These are phyloP conservation scores for Hirschfeldia incana DNA, from an alignment of 345 rosid species.

Conservation along the genomic window DNA sequence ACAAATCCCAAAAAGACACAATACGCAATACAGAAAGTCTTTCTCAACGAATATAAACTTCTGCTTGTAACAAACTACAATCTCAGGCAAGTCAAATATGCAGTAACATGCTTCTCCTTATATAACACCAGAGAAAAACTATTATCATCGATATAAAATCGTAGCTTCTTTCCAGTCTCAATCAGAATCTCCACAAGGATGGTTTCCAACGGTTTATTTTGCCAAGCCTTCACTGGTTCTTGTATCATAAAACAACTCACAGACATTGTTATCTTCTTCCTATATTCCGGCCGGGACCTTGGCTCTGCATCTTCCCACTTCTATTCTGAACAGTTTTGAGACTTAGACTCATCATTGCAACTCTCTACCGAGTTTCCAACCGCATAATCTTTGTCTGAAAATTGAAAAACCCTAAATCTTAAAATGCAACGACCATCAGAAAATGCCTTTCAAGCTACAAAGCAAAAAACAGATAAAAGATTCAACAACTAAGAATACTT, in stretches of 20 bases:
- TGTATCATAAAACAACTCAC: conserved; percentile 34
- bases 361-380: conserved; percentile 41
- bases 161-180: neutral
- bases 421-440: neutral
- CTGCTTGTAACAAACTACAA: neutral
- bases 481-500: neutral
- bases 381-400: conserved; percentile 57
- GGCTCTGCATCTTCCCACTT: conserved; percentile 37
- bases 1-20: no score
- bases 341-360: conserved; percentile 40
- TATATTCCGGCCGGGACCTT: neutral
- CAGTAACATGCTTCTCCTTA: neutral
- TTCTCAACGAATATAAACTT: no score
- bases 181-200: neutral
- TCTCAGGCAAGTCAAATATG: no score
- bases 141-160: neutral
- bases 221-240: neutral
- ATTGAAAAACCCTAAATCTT: neutral
- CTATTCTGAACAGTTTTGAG: conserved; percentile 40
- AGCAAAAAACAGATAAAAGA: neutral
- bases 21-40: no score
- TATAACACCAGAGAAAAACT: neutral
- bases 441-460: neutral
- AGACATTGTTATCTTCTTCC: neutral
- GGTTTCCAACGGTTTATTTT: neutral